phyloP scores from a whole-genome alignment of 768 basidiomycete genomes.

The Mycena latifolia region DNA sequence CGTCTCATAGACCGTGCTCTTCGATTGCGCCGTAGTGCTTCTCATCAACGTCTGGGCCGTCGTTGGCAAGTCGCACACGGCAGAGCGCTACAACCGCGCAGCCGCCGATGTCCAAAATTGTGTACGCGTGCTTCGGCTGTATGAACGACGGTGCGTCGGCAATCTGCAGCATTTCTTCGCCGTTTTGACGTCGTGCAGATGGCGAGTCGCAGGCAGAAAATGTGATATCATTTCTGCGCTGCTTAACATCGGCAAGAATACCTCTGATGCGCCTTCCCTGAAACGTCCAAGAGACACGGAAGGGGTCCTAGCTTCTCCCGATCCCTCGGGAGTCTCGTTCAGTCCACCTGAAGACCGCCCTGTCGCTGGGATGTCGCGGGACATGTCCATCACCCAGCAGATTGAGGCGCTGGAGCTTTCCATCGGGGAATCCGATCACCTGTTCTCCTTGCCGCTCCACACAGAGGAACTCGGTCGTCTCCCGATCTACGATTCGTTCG shows the following conservation, averaged over 20 bases:
- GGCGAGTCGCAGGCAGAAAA: too few relatives aligned
- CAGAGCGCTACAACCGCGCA: neutral
- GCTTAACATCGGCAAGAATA: slow-evolving; percentile 11
- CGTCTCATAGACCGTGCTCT: too few relatives aligned
- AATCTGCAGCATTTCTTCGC: too few relatives aligned
- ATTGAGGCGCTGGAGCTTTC: slow-evolving; percentile 10
- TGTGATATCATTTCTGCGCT: slow-evolving; percentile 28
- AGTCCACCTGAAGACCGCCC: neutral
- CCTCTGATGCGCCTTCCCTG: neutral
- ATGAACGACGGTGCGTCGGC: neutral
- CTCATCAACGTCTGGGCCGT: too few relatives aligned
- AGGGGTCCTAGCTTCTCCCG: neutral
- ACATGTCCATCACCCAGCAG: neutral
- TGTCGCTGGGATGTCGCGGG: too few relatives aligned
- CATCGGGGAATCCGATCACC: slow-evolving; percentile 9
- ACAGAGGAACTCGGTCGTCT: slow-evolving; percentile 25
- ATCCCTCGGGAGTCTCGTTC: too few relatives aligned
- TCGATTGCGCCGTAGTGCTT: too few relatives aligned
- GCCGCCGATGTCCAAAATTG: neutral
- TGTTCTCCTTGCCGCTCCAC: slow-evolving; percentile 23
- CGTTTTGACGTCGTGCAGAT: too few relatives aligned
- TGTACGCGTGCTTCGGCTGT: neutral
- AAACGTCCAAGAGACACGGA: slow-evolving; percentile 14
- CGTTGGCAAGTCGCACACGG: neutral
- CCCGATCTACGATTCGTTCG: slow-evolving; percentile 4